These are phyloP conservation scores for Metschnikowia lochheadii DNA, from an alignment of 805 yeast genomes.

Conservation along the genomic window DNA sequence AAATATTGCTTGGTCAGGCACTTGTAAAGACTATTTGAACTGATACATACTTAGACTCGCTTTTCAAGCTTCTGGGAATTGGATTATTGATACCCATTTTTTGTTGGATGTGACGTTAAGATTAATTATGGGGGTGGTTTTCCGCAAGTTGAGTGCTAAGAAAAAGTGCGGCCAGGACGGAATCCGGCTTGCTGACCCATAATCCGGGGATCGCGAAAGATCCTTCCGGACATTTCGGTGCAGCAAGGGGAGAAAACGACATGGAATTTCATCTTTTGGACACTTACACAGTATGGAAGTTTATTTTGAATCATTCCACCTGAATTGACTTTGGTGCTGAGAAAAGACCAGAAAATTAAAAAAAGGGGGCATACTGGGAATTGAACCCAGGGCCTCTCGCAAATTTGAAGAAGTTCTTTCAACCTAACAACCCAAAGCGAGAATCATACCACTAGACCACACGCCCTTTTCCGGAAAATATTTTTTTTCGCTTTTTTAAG, in stretches of 20 bases:
- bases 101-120: neutral
- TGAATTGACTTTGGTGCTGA: too few species aligned
- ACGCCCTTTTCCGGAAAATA: slow-evolving; percentile 9
- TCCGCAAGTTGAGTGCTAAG: slow-evolving; percentile 1
- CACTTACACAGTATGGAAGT: neutral
- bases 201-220: slow-evolving; percentile 3
- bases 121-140: neutral
- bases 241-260: neutral
- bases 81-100: slow-evolving; percentile 77
- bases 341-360: slow-evolving; percentile 1
- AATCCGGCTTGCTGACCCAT: slow-evolving; percentile 1
- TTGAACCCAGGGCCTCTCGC: slow-evolving; percentile 64
- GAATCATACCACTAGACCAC: slow-evolving; percentile 21
- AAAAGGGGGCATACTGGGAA: slow-evolving; percentile 47
- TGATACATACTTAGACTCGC: slow-evolving; percentile 73
- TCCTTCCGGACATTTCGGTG: neutral
- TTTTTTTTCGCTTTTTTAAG: neutral
- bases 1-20: too few species aligned
- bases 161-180: slow-evolving; percentile 3
- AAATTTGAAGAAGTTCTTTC: slow-evolving; percentile 15
- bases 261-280: neutral
- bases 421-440: slow-evolving; percentile 12
- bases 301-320: neutral
- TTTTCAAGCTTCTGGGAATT: slow-evolving; percentile 81
- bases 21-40: neutral